Base-by-base conservation (phyloP, 768 basidiomycete species). In the Chalciporus pseudorubinellus region DNA sequence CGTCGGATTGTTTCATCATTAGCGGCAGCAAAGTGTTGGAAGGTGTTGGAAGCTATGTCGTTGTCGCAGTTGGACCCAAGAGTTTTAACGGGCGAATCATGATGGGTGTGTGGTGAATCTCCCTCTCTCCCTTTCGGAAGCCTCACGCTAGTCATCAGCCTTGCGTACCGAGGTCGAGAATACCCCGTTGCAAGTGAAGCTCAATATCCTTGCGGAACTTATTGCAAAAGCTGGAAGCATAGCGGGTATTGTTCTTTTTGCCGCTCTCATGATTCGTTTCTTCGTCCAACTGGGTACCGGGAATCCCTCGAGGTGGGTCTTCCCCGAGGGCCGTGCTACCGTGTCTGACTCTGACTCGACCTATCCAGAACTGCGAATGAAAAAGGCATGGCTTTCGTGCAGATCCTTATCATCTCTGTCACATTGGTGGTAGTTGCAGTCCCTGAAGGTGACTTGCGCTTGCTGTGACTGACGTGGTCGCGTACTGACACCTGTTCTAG, bases 81-180 rank as follows among this genome's bases (percentile, higher is more conserved):
- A 92, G 88, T 59, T 98, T 98, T 72, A 93, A 98, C 65, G 97
- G 97, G 36, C 82, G 93, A 40, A 94, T 98, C 62, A 93, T 98
- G 91, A 95, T 95, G 86, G 89, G 93, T 95, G 62, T 31, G 86
- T 42, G 7, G 24, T 8, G 34, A 44, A 28, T 31, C 18, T 39
- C 46, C 19, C 46, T 26, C 26, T n/a, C 29, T 22, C 18, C 5
- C 20, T 20, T 24, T 7, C 8, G 14, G 7, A 24, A 18, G 22
- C 22, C 55, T 57, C 43, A 54, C 34, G 5, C 16, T 19, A 8
- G n/a, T n/a, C 36, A 21, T 39, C 52, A 95, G 94, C 92, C 44
- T 81, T 98, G 42, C 87, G 89, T 47, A 85, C 86, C 5, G 92
- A 94, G 52, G 65, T 87, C 3, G 93, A 95, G 66, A 82, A 87